phyloP scores from a whole-genome alignment of 257 asterid genomes.

The Solanum gandarillasii region DNA sequence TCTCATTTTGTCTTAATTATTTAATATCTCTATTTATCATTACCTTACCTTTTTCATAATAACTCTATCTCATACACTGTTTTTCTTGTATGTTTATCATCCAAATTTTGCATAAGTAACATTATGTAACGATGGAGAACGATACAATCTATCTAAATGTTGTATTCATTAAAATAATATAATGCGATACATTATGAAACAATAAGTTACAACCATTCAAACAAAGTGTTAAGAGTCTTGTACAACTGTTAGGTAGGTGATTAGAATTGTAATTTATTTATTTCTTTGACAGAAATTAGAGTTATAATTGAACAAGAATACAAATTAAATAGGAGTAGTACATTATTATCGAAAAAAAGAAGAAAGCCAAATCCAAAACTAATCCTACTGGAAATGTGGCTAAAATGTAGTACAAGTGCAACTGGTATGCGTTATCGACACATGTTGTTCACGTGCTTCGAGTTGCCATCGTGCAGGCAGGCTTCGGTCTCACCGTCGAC shows the following conservation, averaged over 20 bases:
- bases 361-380: neutral
- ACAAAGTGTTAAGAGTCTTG: neutral
- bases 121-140: too few species aligned
- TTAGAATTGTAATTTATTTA: neutral
- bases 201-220: too few species aligned
- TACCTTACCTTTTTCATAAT: too few species aligned
- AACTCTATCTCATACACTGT: too few species aligned
- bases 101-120: too few species aligned
- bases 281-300: neutral
- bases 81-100: too few species aligned
- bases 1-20: too few species aligned
- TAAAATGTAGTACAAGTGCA: neutral
- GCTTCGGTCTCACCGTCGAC: neutral
- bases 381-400: neutral
- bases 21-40: too few species aligned
- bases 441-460: constrained; percentile 24
- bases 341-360: too few species aligned
- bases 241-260: neutral
- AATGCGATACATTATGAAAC: too few species aligned
- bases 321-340: neutral
- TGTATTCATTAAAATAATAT: too few species aligned
- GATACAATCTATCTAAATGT: too few species aligned
- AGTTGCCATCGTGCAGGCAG: neutral
- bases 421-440: neutral
- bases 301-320: neutral